Evolutionary conservation across 2,329 filamentous ascomycete genomes (phyloP).

Genomic region (Polytolypa hystricis): DNA sequence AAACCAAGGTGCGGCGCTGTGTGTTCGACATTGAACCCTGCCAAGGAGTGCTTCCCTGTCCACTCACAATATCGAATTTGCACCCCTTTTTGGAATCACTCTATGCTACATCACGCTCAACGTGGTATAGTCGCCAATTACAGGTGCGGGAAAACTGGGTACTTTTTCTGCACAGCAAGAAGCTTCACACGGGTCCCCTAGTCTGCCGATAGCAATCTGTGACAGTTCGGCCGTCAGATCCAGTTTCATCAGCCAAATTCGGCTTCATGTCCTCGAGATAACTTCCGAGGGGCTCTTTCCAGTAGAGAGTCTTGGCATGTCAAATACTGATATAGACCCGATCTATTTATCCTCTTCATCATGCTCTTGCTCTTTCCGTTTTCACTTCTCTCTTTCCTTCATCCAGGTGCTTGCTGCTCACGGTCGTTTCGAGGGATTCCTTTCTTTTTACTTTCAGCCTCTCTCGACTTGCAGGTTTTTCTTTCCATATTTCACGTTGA

Average conservation of each 20-base stretch:
- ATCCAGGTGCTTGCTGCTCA: conserved; percentile 8
- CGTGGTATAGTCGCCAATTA: too few relatives aligned
- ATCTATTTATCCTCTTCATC: conserved; percentile 3
- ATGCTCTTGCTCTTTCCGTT: conserved; percentile 4
- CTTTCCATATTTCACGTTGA: conserved; percentile 13
- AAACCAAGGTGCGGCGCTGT: conserved; percentile 8
- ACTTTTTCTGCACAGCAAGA: too few relatives aligned
- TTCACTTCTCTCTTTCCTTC: conserved; percentile 10
- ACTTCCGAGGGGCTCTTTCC: conserved; percentile 9
- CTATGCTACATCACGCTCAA: too few relatives aligned
- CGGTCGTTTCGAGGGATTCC: conserved; percentile 12
- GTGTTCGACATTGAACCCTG: too few relatives aligned
- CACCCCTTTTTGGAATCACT: too few relatives aligned
- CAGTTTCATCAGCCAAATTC: conserved; percentile 14
- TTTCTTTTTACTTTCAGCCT: conserved; percentile 12
- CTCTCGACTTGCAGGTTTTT: conserved; percentile 7
- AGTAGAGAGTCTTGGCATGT: conserved; percentile 9
- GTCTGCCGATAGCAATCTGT: too few relatives aligned
- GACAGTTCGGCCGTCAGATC: conserved; percentile 7
- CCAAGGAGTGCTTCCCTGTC: too few relatives aligned
- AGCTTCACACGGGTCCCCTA: too few relatives aligned
- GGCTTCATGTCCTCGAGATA: conserved; percentile 16
- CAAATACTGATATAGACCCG: conserved; percentile 5
- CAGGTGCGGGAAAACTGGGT: too few relatives aligned
- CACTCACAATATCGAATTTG: too few relatives aligned